phyloP scores from a whole-genome alignment of 306 rosid genomes.

The Pyrus bretschneideri region DNA sequence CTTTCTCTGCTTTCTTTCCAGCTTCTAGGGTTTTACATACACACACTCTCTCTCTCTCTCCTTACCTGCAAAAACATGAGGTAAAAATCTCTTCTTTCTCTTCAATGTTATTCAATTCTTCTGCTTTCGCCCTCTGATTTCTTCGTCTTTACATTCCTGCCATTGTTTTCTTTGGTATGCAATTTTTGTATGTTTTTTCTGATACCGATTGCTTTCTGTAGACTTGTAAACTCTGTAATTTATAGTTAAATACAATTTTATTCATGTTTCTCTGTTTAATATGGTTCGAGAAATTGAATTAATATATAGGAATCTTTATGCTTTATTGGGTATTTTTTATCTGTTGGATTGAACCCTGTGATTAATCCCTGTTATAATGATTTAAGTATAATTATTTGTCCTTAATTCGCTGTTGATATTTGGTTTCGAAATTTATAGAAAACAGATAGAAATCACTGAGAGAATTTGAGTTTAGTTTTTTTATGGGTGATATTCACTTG shows the following conservation, averaged over 20 bases:
- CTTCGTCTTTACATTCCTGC: neutral
- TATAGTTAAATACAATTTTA: neutral
- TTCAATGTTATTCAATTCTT: neutral
- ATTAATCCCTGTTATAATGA: neutral
- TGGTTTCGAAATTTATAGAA: neutral
- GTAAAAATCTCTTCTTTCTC: neutral
- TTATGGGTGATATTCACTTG: neutral
- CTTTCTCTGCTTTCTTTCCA: neutral
- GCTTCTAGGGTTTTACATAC: conserved; percentile 7
- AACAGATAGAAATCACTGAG: neutral
- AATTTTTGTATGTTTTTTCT: neutral
- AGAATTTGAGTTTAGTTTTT: neutral
- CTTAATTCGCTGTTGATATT: neutral
- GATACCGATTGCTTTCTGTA: neutral
- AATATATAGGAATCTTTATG: neutral
- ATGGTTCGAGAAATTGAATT: neutral
- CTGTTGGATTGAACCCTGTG: neutral
- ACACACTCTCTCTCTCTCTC: too few species aligned
- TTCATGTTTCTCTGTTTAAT: neutral
- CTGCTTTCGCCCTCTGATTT: neutral
- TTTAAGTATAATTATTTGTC: neutral
- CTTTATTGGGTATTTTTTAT: neutral
- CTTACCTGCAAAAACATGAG: neutral
- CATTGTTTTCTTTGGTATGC: neutral
- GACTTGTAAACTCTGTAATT: neutral